Percentiles rank a stretch among this genome's conserved stretches.
Evolutionary conservation across 768 basidiomycete genomes (phyloP).

Genomic region (Lepiota brunneoincarnata): DNA sequence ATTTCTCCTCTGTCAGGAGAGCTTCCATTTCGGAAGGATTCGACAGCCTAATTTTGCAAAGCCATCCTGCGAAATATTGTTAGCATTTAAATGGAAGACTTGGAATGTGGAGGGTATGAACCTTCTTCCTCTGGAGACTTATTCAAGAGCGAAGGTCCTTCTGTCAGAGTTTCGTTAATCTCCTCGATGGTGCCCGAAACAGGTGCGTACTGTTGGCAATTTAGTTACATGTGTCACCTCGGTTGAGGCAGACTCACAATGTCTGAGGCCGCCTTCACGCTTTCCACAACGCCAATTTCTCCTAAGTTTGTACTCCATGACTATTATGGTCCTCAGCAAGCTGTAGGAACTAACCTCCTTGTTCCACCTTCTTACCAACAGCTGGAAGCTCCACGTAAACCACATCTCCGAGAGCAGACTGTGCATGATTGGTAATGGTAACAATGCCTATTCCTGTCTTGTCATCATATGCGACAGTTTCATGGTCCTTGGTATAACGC

Average conservation of each 20-base stretch:
- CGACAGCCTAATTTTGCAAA: conserved; percentile 87
- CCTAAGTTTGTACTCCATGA: conserved; percentile 40
- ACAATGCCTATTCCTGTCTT: conserved; percentile 74
- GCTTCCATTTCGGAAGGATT: conserved; percentile 75
- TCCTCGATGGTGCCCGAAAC: conserved; percentile 81
- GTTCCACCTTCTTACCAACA: conserved; percentile 54
- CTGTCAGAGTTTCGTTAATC: conserved; percentile 70
- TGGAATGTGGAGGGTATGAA: conserved; percentile 28
- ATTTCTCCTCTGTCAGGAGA: conserved; percentile 75
- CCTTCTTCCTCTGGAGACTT: conserved; percentile 84
- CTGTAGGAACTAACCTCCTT: conserved; percentile 63
- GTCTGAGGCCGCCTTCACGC: conserved; percentile 95
- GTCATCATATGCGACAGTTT: conserved; percentile 79
- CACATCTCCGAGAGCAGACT: conserved; percentile 89
- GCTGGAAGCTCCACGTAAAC: conserved; percentile 92
- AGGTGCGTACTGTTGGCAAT: conserved; percentile 73
- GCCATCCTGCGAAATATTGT: conserved; percentile 69
- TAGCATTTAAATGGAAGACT: background rate
- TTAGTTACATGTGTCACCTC: conserved; percentile 11
- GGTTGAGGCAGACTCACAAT: conserved; percentile 48
- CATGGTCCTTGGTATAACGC: conserved; percentile 85
- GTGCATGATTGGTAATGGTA: conserved; percentile 90
- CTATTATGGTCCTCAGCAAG: background rate
- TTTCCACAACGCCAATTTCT: conserved; percentile 89
- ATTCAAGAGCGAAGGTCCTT: conserved; percentile 80